A percentile compares a stretch with the other conserved stretches of the same genome.
These are phyloP conservation scores for Lojkania enalia DNA, from an alignment of 2,329 filamentous ascomycete genomes.

Conservation along the genomic window DNA sequence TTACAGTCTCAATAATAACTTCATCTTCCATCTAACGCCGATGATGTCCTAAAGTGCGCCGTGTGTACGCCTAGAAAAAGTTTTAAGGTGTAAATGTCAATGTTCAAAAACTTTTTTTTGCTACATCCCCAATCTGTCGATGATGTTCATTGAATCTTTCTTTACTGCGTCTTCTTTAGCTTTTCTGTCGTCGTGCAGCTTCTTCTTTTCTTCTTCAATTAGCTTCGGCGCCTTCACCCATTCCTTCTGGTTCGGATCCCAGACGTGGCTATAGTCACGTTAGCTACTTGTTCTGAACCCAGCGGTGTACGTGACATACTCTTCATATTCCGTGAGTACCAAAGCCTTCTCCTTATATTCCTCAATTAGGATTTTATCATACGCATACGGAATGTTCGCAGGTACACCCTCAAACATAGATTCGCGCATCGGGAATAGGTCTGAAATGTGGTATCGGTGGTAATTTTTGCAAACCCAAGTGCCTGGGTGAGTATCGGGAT, in stretches of 20 bases:
- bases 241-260: slow-evolving; percentile 60
- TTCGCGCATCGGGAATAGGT: slow-evolving; percentile 75
- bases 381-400: slow-evolving; percentile 70
- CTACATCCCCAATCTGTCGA: no score
- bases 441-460: slow-evolving; percentile 70
- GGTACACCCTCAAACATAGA: slow-evolving; percentile 74
- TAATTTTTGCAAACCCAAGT: slow-evolving; percentile 80
- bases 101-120: no score
- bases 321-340: slow-evolving; percentile 62
- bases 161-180: slow-evolving; percentile 2
- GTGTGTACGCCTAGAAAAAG: no score
- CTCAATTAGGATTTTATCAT: slow-evolving; percentile 65
- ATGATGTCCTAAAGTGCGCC: no score
- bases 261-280: slow-evolving; percentile 57
- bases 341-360: slow-evolving; percentile 69
- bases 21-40: no score
- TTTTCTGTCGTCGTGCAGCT: slow-evolving; percentile 3
- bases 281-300: neutral
- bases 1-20: no score
- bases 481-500: slow-evolving; percentile 62
- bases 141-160: neutral
- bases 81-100: no score
- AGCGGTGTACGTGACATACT: slow-evolving; percentile 52
- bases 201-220: slow-evolving; percentile 15
- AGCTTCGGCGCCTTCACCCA: slow-evolving; percentile 56